Evolutionary conservation across 805 yeast species (phyloP), one percentile per base, ranked within the genome.

Genomic region (Barnettozyma salicaria): DNA sequence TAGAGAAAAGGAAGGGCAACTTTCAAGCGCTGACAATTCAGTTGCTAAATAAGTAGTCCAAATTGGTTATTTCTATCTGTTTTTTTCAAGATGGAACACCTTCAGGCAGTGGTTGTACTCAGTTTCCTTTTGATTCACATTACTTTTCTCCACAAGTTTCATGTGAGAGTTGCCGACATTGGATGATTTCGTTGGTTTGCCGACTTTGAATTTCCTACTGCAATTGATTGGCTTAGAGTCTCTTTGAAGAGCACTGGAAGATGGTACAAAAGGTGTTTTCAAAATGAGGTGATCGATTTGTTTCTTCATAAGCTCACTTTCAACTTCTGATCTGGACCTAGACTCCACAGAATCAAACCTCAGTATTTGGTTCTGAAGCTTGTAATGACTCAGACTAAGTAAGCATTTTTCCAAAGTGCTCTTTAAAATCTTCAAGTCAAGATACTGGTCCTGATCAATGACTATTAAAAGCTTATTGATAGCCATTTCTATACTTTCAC

Each of bases 301-400:
- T 19, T 29, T 41, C 37, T 45, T 45, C 34, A 52, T 47, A n/a
- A 50, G 23, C 14, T 47, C 52, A 9, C 33, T 43, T 27, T 52
- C 56, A 14, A 47, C 48, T 11, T 43, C 49, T 26, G 45, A 39
- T 26, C 56, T 30, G 31, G 48, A 42, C 13, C 30, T 39, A 6
- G 39, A 14, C 33, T 52, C 56, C 3, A 32, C 35, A n/a, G 41
- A 41, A 13, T 50, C 50, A 23, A 52, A 45, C 35, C 37, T 47
- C 22, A 41, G 29, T 11, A 52, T 36, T 4, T 45, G 32, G 21
- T 42, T 47, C 30, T 50, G 55, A 29, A 52, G 35, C n/a, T 45
- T 44, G 27, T 42, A 45, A 30, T 52, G 53, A 20, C 43, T 37
- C 22, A 52, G 29, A 2, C 45, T 39, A 5, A 34, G 22, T 19